phyloP scores from a whole-genome alignment of 805 yeast genomes.

The Millerozyma acaciae region DNA sequence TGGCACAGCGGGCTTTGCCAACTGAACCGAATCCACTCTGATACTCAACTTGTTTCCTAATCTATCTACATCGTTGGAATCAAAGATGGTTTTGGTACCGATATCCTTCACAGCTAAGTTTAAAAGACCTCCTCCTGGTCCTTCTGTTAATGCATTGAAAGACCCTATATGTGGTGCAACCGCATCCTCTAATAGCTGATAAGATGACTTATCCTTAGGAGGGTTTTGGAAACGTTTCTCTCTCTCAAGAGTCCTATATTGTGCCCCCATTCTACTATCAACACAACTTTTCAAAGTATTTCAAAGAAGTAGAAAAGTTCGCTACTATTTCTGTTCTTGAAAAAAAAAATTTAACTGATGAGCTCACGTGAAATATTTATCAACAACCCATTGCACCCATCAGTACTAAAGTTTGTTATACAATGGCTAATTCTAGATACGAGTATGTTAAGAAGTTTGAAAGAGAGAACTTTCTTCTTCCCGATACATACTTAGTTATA shows the following conservation, averaged over 20 bases:
- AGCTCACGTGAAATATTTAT: slow-evolving; percentile 8
- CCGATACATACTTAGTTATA: slow-evolving; percentile 76
- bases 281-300: too few species aligned
- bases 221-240: slow-evolving; percentile 84
- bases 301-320: too few species aligned
- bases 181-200: slow-evolving; percentile 80
- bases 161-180: slow-evolving; percentile 95
- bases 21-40: slow-evolving; percentile 84
- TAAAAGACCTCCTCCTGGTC: slow-evolving; percentile 78
- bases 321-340: too few species aligned
- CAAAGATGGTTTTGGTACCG: slow-evolving; percentile 82
- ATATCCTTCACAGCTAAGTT: slow-evolving; percentile 85
- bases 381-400: not conserved
- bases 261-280: slow-evolving; percentile 46
- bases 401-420: not conserved
- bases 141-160: slow-evolving; percentile 90
- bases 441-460: slow-evolving; percentile 88
- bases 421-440: slow-evolving; percentile 80
- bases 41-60: slow-evolving; percentile 82
- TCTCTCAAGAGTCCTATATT: slow-evolving; percentile 81
- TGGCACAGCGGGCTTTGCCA: slow-evolving; percentile 79
- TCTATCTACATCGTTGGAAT: slow-evolving; percentile 62
- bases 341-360: slow-evolving; percentile 10
- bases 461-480: slow-evolving; percentile 64
- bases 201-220: slow-evolving; percentile 80